phyloP scores from a whole-genome alignment of 768 basidiomycete genomes.

The Russula sp. region DNA sequence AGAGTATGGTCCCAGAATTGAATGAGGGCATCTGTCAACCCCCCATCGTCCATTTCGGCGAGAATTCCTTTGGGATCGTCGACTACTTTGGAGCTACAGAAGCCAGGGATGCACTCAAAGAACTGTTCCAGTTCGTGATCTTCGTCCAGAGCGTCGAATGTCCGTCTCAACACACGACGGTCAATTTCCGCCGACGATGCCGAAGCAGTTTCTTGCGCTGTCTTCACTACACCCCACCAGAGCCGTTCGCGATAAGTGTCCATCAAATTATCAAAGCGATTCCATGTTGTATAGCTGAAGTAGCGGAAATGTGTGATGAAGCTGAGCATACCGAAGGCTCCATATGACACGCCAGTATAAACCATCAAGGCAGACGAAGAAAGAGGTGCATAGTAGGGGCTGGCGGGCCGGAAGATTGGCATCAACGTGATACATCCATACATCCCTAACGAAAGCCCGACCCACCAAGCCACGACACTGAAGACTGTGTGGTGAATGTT shows the following conservation, averaged over 20 bases:
- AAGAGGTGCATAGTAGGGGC: constrained; percentile 15
- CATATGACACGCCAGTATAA: too few relatives aligned
- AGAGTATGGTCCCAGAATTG: constrained; percentile 4
- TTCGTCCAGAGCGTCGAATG: constrained; percentile 1
- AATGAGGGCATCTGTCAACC: too few relatives aligned
- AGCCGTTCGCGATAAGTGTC: not conserved
- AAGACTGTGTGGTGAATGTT: constrained; percentile 25
- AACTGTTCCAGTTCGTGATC: constrained; percentile 12
- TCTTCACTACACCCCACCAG: too few relatives aligned
- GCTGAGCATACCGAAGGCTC: not conserved
- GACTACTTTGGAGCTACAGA: not conserved
- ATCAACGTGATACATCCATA: constrained; percentile 21
- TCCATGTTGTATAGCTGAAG: too few relatives aligned
- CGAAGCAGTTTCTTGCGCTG: not conserved
- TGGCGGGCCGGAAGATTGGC: constrained; percentile 9
- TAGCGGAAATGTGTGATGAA: too few relatives aligned
- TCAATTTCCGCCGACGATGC: not conserved
- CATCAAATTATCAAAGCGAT: not conserved
- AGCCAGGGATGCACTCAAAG: constrained; percentile 7
- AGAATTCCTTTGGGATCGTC: not conserved
- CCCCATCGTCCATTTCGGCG: too few relatives aligned
- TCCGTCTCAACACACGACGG: not conserved
- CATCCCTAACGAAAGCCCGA: constrained; percentile 9
- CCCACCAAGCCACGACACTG: constrained; percentile 4
- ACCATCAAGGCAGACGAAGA: not conserved